These are phyloP conservation scores for Physcomitrellopsis africana DNA, from an alignment of 225 moss, liverwort and hornwort genomes.

Conservation along the genomic window DNA sequence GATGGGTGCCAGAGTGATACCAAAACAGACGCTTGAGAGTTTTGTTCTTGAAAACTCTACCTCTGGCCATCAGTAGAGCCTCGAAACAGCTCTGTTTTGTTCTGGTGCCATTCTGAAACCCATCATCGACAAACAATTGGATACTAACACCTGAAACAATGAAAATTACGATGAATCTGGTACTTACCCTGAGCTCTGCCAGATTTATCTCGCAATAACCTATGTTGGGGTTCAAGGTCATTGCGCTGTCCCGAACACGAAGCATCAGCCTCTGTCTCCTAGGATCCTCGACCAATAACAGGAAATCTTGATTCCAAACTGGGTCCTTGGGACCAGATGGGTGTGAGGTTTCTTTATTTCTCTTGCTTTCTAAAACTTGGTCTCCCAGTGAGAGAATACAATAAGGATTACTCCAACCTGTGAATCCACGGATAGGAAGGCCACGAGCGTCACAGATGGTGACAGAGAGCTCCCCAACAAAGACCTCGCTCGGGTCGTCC, in stretches of 20 bases:
- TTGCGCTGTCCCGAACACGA: constrained; percentile 82
- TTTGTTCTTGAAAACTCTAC: too few relatives aligned
- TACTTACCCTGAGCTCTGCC: constrained; percentile 69
- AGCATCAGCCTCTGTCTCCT: constrained; percentile 75
- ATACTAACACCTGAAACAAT: not conserved
- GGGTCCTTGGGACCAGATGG: constrained; percentile 92
- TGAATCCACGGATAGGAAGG: constrained; percentile 78
- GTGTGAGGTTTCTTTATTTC: constrained; percentile 93
- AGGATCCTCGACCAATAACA: constrained; percentile 85
- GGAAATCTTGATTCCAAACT: constrained; percentile 95
- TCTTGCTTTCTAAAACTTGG: constrained; percentile 89
- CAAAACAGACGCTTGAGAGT: too few relatives aligned
- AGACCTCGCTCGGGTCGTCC: constrained; percentile 86
- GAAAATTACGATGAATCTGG: not conserved
- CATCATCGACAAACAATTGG: not conserved
- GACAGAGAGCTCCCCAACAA: constrained; percentile 90
- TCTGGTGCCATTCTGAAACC: too few relatives aligned
- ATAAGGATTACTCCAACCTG: constrained; percentile 96
- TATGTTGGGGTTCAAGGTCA: constrained; percentile 89
- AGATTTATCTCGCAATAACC: constrained; percentile 82
- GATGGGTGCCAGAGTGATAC: too few relatives aligned
- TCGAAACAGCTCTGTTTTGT: too few relatives aligned
- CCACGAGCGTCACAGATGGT: constrained; percentile 90
- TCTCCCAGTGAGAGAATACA: constrained; percentile 86
- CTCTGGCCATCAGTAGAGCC: too few relatives aligned